Conservation (phyloP, 805 yeast genomes). For the Saccharomycopsis olivae region DNA sequence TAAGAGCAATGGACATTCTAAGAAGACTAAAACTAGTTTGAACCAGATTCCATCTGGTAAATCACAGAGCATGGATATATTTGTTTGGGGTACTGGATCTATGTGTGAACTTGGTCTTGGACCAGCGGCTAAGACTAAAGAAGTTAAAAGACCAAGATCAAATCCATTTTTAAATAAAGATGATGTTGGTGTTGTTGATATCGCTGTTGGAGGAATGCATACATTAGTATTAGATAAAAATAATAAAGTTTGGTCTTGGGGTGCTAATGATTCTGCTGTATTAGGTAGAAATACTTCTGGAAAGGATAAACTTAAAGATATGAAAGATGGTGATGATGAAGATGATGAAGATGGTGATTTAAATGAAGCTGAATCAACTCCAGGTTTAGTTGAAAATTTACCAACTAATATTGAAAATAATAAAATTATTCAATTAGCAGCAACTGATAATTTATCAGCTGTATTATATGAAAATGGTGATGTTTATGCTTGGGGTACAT, state of each 20-base stretch:
- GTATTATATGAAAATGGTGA: slow-evolving; percentile 72
- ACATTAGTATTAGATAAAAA: slow-evolving; percentile 67
- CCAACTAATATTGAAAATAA: slow-evolving; percentile 34
- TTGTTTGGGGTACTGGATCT: slow-evolving; percentile 93
- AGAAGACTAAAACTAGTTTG: slow-evolving; percentile 23
- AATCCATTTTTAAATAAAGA: slow-evolving; percentile 64
- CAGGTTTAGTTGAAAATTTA: slow-evolving; percentile 60
- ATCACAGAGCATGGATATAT: slow-evolving; percentile 53
- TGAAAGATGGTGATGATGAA: slow-evolving; percentile 46
- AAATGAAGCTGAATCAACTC: slow-evolving; percentile 84
- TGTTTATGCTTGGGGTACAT: slow-evolving; percentile 97
- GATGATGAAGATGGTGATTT: slow-evolving; percentile 73
- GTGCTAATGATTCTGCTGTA: slow-evolving; percentile 86
- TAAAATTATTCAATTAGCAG: slow-evolving; percentile 73
- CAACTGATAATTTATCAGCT: slow-evolving; percentile 86
- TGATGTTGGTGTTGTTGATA: slow-evolving; percentile 62
- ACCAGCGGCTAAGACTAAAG: slow-evolving; percentile 82
- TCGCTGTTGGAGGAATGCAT: slow-evolving; percentile 97
- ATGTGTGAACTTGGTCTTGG: slow-evolving; percentile 99
- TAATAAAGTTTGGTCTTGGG: slow-evolving; percentile 96
- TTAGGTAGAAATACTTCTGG: slow-evolving; percentile 80
- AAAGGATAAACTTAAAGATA: slow-evolving; percentile 55
- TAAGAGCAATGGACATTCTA: neutral
- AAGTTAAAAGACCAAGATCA: slow-evolving; percentile 91
- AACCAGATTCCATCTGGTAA: slow-evolving; percentile 56